Conservation (phyloP, 129 eudicot species). For the Lonicera japonica region DNA sequence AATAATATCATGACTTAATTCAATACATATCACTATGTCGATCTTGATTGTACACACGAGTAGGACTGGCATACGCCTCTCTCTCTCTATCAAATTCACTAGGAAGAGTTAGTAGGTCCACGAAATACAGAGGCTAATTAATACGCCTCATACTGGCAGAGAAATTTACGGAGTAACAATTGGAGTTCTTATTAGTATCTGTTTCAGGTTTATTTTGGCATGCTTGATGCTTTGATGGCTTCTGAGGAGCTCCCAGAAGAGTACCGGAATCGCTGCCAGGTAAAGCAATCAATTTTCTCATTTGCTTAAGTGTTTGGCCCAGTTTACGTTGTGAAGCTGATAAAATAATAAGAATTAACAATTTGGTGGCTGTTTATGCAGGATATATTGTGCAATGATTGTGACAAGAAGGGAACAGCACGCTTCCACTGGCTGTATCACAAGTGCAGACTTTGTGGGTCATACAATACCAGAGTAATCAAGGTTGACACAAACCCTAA, state of each 20-base stretch:
- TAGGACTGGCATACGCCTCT: too few species aligned
- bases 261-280: conserved; percentile 82
- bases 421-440: conserved; percentile 92
- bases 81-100: too few species aligned
- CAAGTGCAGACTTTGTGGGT: conserved; percentile 82
- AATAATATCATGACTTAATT: too few species aligned
- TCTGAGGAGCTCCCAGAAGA: conserved; percentile 94
- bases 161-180: background rate
- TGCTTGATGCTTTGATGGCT: conserved; percentile 98
- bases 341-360: too few species aligned
- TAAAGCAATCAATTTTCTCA: conserved; percentile 13
- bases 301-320: background rate
- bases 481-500: conserved; percentile 51
- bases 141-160: background rate
- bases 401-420: conserved; percentile 77
- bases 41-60: too few species aligned
- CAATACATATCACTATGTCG: too few species aligned
- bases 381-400: conserved; percentile 91
- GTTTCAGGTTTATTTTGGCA: conserved; percentile 81
- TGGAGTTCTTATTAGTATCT: background rate
- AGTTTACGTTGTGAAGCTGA: too few species aligned
- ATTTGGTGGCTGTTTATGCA: conserved; percentile 25
- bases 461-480: conserved; percentile 89
- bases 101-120: too few species aligned
- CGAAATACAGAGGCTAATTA: too few species aligned